phyloP scores from a whole-genome alignment of 148 eudicot genomes.

The Talinum fruticosum region DNA sequence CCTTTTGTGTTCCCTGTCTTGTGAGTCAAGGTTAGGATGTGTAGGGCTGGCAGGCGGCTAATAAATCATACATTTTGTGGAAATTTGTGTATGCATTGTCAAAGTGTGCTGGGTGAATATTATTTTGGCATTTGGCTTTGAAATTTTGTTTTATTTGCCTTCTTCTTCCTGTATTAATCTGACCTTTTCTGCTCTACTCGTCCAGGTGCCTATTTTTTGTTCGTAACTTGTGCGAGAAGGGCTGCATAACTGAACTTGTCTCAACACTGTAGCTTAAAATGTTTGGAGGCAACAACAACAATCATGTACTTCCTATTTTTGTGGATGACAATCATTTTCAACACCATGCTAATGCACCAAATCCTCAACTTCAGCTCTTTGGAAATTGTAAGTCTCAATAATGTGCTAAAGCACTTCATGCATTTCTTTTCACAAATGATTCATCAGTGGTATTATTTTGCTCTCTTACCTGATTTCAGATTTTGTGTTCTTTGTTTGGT shows the following conservation, averaged over 20 bases:
- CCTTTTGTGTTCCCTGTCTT: too few relatives aligned
- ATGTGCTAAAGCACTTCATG: neutral
- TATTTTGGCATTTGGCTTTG: neutral
- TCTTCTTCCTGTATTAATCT: slow-evolving; percentile 4
- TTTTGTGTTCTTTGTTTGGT: neutral
- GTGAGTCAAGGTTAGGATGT: too few relatives aligned
- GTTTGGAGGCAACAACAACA: slow-evolving; percentile 76
- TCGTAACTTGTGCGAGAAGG: slow-evolving; percentile 12
- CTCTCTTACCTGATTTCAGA: neutral
- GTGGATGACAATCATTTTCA: slow-evolving; percentile 57
- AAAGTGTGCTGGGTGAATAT: neutral
- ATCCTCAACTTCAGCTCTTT: slow-evolving; percentile 71
- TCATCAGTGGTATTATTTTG: neutral
- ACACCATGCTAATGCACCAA: slow-evolving; percentile 54
- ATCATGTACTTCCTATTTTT: slow-evolving; percentile 52
- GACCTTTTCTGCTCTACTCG: neutral
- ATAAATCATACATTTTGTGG: too few relatives aligned
- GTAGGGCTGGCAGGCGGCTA: too few relatives aligned
- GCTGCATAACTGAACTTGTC: neutral
- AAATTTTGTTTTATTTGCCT: neutral
- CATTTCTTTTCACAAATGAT: neutral
- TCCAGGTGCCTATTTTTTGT: slow-evolving; percentile 20
- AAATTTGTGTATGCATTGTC: neutral
- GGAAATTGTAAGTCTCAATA: slow-evolving; percentile 50
- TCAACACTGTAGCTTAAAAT: slow-evolving; percentile 28